Conservation (phyloP, 1,284 basidiomycete species). For the Cryptococcus sp. region DNA sequence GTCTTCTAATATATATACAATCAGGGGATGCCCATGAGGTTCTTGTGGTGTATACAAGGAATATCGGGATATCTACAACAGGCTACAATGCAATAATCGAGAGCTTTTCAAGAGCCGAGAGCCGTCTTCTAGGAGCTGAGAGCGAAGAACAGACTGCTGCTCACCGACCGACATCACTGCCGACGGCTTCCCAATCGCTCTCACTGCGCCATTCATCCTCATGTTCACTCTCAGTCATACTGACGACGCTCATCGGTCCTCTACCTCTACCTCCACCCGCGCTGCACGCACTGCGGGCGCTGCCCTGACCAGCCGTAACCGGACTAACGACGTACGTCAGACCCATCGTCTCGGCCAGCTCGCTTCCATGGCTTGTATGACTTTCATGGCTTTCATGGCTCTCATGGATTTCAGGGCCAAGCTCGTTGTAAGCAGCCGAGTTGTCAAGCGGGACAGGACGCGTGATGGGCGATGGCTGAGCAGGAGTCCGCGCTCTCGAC, state of each 20-base stretch:
- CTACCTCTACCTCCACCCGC: background rate
- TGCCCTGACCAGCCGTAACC: background rate
- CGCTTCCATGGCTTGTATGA: background rate
- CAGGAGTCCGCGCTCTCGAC: conserved; percentile 1
- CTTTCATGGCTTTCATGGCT: too few species aligned
- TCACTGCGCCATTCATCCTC: conserved; percentile 16
- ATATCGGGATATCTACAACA: too few species aligned
- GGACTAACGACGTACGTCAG: conserved; percentile 12
- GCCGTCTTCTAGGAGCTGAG: too few species aligned
- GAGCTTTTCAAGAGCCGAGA: too few species aligned
- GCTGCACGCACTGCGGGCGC: too few species aligned
- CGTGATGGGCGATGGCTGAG: conserved; percentile 2
- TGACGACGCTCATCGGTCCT: conserved; percentile 29
- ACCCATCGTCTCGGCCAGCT: conserved; percentile 6
- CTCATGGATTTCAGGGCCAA: too few species aligned
- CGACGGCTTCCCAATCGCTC: conserved; percentile 23
- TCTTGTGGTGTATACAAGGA: too few species aligned
- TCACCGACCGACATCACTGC: conserved; percentile 4
- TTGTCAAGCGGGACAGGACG: background rate
- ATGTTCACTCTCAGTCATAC: conserved; percentile 24
- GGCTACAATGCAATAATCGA: too few species aligned
- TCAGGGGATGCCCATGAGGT: too few species aligned
- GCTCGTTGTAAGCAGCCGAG: background rate
- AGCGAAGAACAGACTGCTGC: background rate
- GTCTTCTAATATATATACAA: too few species aligned